Evolutionary conservation across 768 basidiomycete genomes (phyloP), one percentile per base, ranked within the genome.

Genomic region (Leccinum subtestaceum): DNA sequence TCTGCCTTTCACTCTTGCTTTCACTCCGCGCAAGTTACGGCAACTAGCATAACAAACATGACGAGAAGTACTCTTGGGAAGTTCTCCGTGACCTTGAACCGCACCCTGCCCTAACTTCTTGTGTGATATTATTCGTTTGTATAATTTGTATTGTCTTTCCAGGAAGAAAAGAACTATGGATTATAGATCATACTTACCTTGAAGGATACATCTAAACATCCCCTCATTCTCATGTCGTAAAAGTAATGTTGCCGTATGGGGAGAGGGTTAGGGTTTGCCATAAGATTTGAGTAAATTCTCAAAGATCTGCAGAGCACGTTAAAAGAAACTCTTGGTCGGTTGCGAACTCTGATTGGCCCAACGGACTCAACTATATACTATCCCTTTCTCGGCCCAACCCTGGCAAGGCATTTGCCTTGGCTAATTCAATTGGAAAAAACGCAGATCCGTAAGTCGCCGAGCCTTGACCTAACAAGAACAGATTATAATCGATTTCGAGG

Each of bases 11-110:
- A 31, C 29, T 31, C 0, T 31, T 0, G 0, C 0, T 38, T 31
- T 46, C 7, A 48, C 63, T 60, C 63, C 68, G 62, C 67, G 61
- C 55, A 46, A 40, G 38, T 38, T 19, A 52, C 49, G 57, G 50
- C 52, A 56, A 43, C 53, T 53, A 43, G 50, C 50, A 55, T 57
- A 27, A 19, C 36, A 52, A 21, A 45, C 19, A 19, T 10, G n/a
- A 34, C 32, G 32, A n/a, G 17, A 29, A 29, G 29, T 29, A 10
- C 19, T 19, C 17, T 45, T n/a, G 19, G 19, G 5, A 45, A 21
- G 45, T 21, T 46, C 45, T 46, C 45, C 19, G 9, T 46, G 12
- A 46, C 11, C 19, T 13, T 46, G 15, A 43, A 43, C 17, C 9
- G 7, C 45, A 21, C 10, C 19, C 23, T 45, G 11, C 19, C 19